Evolutionary conservation across 2,329 filamentous ascomycete genomes (phyloP).

Genomic region (Pyrenophora seminiperda): DNA sequence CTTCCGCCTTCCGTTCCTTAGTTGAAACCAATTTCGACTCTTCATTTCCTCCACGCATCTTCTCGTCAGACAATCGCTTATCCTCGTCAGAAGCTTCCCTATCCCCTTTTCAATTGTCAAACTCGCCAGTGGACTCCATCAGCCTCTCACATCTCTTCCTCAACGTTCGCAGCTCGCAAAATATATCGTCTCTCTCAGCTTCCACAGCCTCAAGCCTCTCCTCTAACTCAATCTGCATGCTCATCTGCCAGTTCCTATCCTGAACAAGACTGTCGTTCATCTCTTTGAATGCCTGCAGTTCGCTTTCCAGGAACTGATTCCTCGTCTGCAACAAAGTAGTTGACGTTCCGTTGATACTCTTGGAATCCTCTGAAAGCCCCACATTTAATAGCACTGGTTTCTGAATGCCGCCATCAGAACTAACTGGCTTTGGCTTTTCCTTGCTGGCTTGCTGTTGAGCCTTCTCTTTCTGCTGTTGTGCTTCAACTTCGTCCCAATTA

Average conservation of each 20-base stretch:
- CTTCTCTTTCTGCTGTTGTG: too few relatives aligned
- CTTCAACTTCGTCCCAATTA: constrained; percentile 5
- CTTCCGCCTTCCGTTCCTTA: too few relatives aligned
- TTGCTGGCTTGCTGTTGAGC: not conserved
- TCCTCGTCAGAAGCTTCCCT: too few relatives aligned
- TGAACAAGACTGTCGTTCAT: constrained; percentile 6
- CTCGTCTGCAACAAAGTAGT: constrained; percentile 3
- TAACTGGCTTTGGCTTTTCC: not conserved
- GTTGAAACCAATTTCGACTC: too few relatives aligned
- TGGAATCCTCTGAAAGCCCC: not conserved
- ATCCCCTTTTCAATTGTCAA: too few relatives aligned
- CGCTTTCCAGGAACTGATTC: constrained; percentile 12
- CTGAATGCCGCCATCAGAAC: not conserved
- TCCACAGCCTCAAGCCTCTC: not conserved
- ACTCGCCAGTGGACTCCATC: not conserved
- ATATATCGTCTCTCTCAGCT: constrained; percentile 3
- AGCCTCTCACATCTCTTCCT: not conserved
- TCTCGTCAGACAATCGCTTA: too few relatives aligned
- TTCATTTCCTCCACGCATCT: too few relatives aligned
- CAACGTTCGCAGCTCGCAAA: not conserved
- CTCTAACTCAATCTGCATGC: constrained; percentile 8
- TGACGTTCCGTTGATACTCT: not conserved
- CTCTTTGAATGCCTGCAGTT: constrained; percentile 7
- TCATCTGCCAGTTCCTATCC: constrained; percentile 13
- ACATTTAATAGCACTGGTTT: not conserved